Conservation (phyloP, 441 rosid species). For the Aquilaria agallochum region DNA sequence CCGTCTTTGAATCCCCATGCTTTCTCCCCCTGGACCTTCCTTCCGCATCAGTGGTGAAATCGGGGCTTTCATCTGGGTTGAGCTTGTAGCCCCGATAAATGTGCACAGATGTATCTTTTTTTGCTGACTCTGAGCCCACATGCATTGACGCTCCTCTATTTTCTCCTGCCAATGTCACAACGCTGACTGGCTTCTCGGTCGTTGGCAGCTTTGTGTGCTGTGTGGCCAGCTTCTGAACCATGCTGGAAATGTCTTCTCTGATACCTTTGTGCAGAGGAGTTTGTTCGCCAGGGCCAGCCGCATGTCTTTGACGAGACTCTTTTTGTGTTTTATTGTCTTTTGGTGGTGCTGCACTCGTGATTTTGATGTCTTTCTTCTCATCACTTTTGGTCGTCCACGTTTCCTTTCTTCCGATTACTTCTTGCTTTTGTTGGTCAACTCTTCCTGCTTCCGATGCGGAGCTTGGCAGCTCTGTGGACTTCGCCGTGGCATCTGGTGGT, state of each 20-base stretch:
- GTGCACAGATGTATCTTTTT: constrained; percentile 46
- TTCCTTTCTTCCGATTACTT: constrained; percentile 20
- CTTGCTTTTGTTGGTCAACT: constrained; percentile 22
- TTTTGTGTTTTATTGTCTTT: constrained; percentile 19
- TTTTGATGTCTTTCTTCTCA: constrained; percentile 30
- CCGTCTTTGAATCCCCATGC: constrained; percentile 18
- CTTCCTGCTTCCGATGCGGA: constrained; percentile 19
- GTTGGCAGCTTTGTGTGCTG: constrained; percentile 30
- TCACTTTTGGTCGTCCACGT: constrained; percentile 16
- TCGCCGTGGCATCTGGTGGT: constrained; percentile 20
- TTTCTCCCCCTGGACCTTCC: constrained; percentile 23
- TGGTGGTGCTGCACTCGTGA: constrained; percentile 26
- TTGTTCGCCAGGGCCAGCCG: constrained; percentile 23
- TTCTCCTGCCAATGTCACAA: constrained; percentile 75
- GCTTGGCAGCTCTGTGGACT: constrained; percentile 21
- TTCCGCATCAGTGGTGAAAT: constrained; percentile 56
- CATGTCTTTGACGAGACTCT: constrained; percentile 28
- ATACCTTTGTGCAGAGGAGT: constrained; percentile 46
- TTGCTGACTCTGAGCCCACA: constrained; percentile 38
- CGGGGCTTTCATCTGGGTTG: constrained; percentile 59
- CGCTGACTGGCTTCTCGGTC: constrained; percentile 39
- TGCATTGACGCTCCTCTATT: constrained; percentile 82
- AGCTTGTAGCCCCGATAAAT: constrained; percentile 59
- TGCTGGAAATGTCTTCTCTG: constrained; percentile 57
- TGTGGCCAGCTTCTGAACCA: constrained; percentile 46